Evolutionary conservation across 495 filamentous ascomycete genomes (phyloP).

Genomic region (Diplogelasinospora grovesii): DNA sequence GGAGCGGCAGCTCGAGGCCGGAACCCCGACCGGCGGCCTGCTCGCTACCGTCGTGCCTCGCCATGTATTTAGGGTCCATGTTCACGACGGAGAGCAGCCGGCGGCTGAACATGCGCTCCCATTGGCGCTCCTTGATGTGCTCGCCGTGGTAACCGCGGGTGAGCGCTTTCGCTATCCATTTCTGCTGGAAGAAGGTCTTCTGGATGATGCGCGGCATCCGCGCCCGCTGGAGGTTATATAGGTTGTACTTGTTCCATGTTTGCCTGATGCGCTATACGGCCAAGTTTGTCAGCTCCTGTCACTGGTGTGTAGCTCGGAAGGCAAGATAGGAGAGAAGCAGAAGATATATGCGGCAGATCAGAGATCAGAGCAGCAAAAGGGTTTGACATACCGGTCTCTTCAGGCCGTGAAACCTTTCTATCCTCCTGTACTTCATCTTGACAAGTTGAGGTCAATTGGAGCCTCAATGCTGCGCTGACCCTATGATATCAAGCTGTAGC

Average conservation of each 20-base stretch:
- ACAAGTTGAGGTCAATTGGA: constrained; percentile 13
- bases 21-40: constrained; percentile 75
- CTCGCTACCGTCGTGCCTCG: constrained; percentile 70
- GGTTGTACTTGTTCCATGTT: constrained; percentile 96
- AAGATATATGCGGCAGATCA: no score
- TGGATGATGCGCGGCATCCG: constrained; percentile 23
- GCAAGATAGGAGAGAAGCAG: background rate
- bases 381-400: constrained; percentile 55
- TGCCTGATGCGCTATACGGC: constrained; percentile 74
- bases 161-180: constrained; percentile 81
- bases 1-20: constrained; percentile 36
- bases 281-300: constrained; percentile 19
- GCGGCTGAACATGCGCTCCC: constrained; percentile 84
- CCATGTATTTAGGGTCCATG: constrained; percentile 74
- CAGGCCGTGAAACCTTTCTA: constrained; percentile 53
- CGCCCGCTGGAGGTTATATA: constrained; percentile 71
- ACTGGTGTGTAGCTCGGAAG: constrained; percentile 5
- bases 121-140: constrained; percentile 81
- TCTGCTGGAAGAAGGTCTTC: constrained; percentile 91
- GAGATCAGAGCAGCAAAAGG: background rate
- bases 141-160: constrained; percentile 90
- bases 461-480: background rate
- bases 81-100: constrained; percentile 71
- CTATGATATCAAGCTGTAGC: constrained; percentile 3
- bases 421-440: constrained; percentile 49